These are phyloP conservation scores for Phytopythium mirpurense DNA, from an alignment of 352 stramenopile species.

Conservation along the genomic window DNA sequence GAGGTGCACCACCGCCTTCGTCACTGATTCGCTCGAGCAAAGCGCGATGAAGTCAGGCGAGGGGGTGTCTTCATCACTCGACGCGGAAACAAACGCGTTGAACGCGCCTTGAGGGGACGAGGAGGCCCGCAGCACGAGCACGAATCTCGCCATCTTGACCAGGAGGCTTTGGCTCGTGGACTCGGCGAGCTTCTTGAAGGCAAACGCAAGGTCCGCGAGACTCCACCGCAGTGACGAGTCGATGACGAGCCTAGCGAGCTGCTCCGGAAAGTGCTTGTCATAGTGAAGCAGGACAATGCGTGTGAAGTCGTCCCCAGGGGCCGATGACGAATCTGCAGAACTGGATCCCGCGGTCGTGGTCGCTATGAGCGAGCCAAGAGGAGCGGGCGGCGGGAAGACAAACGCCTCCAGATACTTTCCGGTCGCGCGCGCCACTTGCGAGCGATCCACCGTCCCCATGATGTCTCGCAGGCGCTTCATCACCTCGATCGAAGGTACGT, in stretches of 20 bases:
- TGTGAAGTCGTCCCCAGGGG: constrained; percentile 33
- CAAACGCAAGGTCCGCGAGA: constrained; percentile 63
- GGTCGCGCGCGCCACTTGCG: constrained; percentile 53
- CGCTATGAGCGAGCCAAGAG: constrained; percentile 9
- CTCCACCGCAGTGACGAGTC: constrained; percentile 71
- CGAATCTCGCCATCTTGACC: constrained; percentile 56
- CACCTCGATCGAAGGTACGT: constrained; percentile 48
- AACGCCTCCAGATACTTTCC: constrained; percentile 75
- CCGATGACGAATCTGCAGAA: neutral
- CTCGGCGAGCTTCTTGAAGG: constrained; percentile 44
- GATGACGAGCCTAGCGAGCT: constrained; percentile 64
- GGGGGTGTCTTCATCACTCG: neutral
- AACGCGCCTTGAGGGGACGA: constrained; percentile 22
- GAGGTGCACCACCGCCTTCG: constrained; percentile 29
- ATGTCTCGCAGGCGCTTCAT: constrained; percentile 50
- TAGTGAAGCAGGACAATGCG: constrained; percentile 67
- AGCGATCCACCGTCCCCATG: constrained; percentile 28
- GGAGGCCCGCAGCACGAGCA: constrained; percentile 50
- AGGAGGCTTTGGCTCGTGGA: constrained; percentile 42
- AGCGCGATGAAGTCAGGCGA: constrained; percentile 10
- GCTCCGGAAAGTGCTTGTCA: constrained; percentile 64
- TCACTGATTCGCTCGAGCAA: constrained; percentile 38
- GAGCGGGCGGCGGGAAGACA: constrained; percentile 47
- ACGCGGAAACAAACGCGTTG: constrained; percentile 13
- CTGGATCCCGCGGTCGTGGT: constrained; percentile 3